These are phyloP conservation scores for Apiospora arundinis DNA, from an alignment of 2,329 filamentous ascomycete genomes.

Conservation along the genomic window DNA sequence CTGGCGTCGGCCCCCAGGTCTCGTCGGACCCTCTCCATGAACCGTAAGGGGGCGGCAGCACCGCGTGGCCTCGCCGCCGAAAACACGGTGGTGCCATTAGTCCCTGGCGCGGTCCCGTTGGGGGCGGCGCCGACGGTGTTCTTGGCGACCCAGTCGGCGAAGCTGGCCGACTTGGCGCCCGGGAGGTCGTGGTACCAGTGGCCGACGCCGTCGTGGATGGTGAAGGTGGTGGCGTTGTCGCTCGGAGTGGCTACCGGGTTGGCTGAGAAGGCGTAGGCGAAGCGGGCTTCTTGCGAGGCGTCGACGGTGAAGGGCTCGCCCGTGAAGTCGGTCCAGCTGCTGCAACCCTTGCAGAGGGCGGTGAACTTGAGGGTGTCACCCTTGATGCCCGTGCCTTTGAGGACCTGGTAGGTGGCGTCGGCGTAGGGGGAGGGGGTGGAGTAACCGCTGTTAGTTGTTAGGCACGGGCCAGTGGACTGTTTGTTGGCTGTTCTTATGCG, in stretches of 20 bases:
- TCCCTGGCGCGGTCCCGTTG: background rate
- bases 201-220: constrained; percentile 50
- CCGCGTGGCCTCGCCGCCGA: background rate
- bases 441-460: constrained; percentile 39
- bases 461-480: background rate
- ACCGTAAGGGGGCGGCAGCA: background rate
- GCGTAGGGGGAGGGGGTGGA: constrained; percentile 40
- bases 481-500: too few species aligned
- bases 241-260: constrained; percentile 46
- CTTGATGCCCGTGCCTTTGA: constrained; percentile 44
- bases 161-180: constrained; percentile 42
- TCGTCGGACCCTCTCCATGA: background rate
- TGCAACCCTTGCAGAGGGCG: constrained; percentile 47
- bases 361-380: constrained; percentile 45
- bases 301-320: constrained; percentile 46
- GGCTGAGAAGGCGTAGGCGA: constrained; percentile 49
- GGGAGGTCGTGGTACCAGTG: constrained; percentile 48
- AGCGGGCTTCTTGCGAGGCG: constrained; percentile 43
- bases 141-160: constrained; percentile 39
- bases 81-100: background rate
- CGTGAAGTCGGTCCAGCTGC: constrained; percentile 49
- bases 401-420: constrained; percentile 41
- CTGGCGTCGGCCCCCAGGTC: background rate
- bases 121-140: constrained; percentile 29
- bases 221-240: constrained; percentile 44